Evolutionary conservation across 331 rosid genomes (phyloP).

Genomic region (Ulmus americana): DNA sequence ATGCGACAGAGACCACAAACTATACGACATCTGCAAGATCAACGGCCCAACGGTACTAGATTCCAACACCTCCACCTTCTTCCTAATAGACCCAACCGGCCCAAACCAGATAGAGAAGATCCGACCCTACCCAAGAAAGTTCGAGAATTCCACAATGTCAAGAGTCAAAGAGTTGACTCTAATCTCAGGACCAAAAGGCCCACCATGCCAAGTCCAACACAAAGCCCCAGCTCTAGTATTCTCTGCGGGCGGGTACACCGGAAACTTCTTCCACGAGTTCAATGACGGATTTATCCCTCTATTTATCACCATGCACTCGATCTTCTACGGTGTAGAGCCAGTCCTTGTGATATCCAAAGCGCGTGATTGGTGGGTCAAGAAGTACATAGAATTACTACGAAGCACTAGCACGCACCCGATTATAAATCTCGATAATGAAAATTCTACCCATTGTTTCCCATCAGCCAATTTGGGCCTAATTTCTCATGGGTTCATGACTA

Average conservation of each 20-base stretch:
- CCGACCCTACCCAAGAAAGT: constrained; percentile 45
- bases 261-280: constrained; percentile 61
- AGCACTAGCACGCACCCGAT: constrained; percentile 31
- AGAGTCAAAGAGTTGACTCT: constrained; percentile 20
- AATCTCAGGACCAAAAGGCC: constrained; percentile 28
- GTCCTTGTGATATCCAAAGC: constrained; percentile 35
- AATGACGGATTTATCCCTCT: constrained; percentile 49
- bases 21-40: constrained; percentile 38
- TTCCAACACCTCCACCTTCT: constrained; percentile 34
- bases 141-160: constrained; percentile 30
- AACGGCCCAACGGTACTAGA: constrained; percentile 31
- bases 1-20: constrained; percentile 38
- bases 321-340: constrained; percentile 22
- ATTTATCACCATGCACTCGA: constrained; percentile 35
- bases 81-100: constrained; percentile 10
- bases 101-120: constrained; percentile 24
- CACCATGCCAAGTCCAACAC: constrained; percentile 35
- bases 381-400: constrained; percentile 28
- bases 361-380: constrained; percentile 28
- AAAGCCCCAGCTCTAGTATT: constrained; percentile 43
- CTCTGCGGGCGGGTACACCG: constrained; percentile 55
- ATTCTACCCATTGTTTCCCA: constrained; percentile 44
- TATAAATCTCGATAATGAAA: constrained; percentile 35
- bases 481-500: constrained; percentile 42
- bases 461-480: constrained; percentile 39